A percentile compares a stretch with the other conserved stretches of the same genome.
These are phyloP conservation scores for Sequoiadendron giganteum DNA, from an alignment of 75 land plant genomes.

Conservation along the genomic window DNA sequence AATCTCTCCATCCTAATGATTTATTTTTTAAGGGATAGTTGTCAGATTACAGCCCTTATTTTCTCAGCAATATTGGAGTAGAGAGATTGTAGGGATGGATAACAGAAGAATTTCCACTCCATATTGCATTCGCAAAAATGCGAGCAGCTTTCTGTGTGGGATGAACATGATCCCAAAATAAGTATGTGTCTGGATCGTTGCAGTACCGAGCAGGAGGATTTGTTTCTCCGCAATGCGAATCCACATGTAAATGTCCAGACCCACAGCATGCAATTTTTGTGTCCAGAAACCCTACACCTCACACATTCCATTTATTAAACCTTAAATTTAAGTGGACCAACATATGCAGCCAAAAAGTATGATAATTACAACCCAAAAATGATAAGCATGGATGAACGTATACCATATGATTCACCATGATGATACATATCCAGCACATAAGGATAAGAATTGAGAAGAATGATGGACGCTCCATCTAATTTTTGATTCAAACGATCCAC, in stretches of 20 bases:
- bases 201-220: background rate
- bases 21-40: no score
- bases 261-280: background rate
- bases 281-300: background rate
- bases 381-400: no score
- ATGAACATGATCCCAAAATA: background rate
- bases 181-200: background rate
- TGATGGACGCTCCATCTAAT: background rate
- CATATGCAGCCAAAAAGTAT: no score
- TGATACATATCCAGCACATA: no score
- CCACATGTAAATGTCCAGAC: background rate
- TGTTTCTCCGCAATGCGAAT: background rate
- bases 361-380: no score
- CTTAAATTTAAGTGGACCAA: background rate
- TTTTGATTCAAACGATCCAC: background rate
- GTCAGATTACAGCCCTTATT: no score
- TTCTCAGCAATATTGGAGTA: background rate
- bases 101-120: background rate
- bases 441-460: background rate
- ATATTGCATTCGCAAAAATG: background rate
- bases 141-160: background rate
- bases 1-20: no score
- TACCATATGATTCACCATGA: background rate
- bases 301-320: background rate
- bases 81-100: background rate